Percentiles rank a stretch among this genome's conserved stretches.
Evolutionary conservation across 2,329 filamentous ascomycete genomes (phyloP).

Genomic region (Aspergillus sp.): DNA sequence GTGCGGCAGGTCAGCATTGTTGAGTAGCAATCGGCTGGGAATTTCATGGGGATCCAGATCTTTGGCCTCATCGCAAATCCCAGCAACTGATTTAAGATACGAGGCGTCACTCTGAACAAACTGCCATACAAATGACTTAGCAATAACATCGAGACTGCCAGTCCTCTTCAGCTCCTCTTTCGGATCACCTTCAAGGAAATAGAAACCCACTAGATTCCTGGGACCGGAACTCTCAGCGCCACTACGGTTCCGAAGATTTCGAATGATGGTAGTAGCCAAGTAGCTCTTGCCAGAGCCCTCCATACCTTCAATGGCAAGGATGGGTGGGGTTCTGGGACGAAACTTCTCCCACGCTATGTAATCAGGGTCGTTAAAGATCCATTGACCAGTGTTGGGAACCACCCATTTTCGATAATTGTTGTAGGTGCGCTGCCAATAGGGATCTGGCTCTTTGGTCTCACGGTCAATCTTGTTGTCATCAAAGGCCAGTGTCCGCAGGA

Average conservation of each 20-base stretch:
- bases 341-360: conserved; percentile 9
- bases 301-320: conserved; percentile 11
- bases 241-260: conserved; percentile 6
- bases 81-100: conserved; percentile 13
- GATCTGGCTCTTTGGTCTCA: conserved; percentile 8
- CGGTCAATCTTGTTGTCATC: conserved; percentile 13
- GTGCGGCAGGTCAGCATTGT: conserved; percentile 7
- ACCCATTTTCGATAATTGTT: conserved; percentile 10
- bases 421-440: conserved; percentile 12
- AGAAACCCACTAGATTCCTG: conserved; percentile 9
- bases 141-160: conserved; percentile 9
- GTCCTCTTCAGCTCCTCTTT: conserved; percentile 10
- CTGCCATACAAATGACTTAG: conserved; percentile 14
- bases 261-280: conserved; percentile 10
- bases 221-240: conserved; percentile 6
- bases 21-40: conserved; percentile 6
- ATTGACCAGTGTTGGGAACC: conserved; percentile 9
- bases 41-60: conserved; percentile 14
- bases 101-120: conserved; percentile 10
- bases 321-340: background rate
- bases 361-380: conserved; percentile 9
- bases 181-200: conserved; percentile 13
- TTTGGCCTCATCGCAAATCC: conserved; percentile 6
- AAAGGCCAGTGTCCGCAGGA: conserved; percentile 9
- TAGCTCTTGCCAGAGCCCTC: conserved; percentile 14